These are phyloP conservation scores for Recurvomyces mirabilis DNA, from an alignment of 495 filamentous ascomycete species.

Conservation along the genomic window DNA sequence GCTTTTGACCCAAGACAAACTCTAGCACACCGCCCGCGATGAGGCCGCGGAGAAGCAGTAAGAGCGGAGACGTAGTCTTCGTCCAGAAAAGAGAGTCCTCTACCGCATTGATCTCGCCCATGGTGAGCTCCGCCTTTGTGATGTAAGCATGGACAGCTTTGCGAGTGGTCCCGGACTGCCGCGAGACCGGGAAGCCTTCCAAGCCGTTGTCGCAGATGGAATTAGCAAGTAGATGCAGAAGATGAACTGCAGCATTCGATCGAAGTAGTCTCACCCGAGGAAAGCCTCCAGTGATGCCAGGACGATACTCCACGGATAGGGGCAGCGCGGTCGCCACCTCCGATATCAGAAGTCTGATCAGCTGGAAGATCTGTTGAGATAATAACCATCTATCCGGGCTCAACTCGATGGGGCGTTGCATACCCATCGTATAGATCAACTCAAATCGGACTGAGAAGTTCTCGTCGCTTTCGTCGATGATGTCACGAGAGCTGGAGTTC, in stretches of 20 bases:
- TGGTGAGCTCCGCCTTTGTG: slow-evolving; percentile 23
- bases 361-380: slow-evolving; percentile 43
- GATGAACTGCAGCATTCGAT: slow-evolving; percentile 23
- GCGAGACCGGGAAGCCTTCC: slow-evolving; percentile 32
- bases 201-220: slow-evolving; percentile 34
- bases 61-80: slow-evolving; percentile 20
- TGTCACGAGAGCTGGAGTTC: slow-evolving; percentile 21
- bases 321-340: slow-evolving; percentile 24
- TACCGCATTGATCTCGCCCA: slow-evolving; percentile 29
- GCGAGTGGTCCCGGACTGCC: slow-evolving; percentile 30
- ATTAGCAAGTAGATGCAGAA: slow-evolving; percentile 27
- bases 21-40: slow-evolving; percentile 45
- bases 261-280: slow-evolving; percentile 37
- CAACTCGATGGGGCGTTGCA: slow-evolving; percentile 42
- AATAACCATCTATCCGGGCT: slow-evolving; percentile 49
- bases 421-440: slow-evolving; percentile 55
- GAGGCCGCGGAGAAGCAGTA: slow-evolving; percentile 52
- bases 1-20: slow-evolving; percentile 46
- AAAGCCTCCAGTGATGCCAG: slow-evolving; percentile 28
- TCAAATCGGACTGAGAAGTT: slow-evolving; percentile 25
- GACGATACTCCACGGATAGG: slow-evolving; percentile 32
- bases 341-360: slow-evolving; percentile 30
- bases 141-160: slow-evolving; percentile 38
- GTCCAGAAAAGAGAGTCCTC: slow-evolving; percentile 31
- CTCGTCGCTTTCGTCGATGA: slow-evolving; percentile 30